A percentile compares a stretch with the other conserved stretches of the same genome.
phyloP scores from a whole-genome alignment of 352 stramenopile genomes.

The Phytophthora foliorum region DNA sequence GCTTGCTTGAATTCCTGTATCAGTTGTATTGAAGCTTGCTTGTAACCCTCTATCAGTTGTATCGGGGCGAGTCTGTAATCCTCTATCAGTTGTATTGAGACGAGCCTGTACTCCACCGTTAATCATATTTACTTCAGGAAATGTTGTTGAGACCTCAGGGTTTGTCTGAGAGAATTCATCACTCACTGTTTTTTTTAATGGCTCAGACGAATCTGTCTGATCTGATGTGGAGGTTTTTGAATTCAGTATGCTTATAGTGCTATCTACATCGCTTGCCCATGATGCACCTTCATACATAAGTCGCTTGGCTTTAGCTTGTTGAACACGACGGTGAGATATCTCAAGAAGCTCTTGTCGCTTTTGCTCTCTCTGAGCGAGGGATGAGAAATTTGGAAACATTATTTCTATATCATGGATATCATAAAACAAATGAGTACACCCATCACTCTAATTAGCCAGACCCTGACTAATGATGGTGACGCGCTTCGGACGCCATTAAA shows the following conservation, averaged over 20 bases:
- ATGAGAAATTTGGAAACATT: constrained; percentile 3
- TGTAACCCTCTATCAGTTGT: background rate
- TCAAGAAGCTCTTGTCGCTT: constrained; percentile 19
- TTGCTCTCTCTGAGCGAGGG: constrained; percentile 10
- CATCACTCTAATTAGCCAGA: too few species aligned
- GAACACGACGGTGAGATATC: background rate
- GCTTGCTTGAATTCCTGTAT: constrained; percentile 37
- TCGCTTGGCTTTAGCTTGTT: constrained; percentile 4
- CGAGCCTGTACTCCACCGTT: background rate
- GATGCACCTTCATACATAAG: constrained; percentile 16
- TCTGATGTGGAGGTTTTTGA: background rate
- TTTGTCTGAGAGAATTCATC: constrained; percentile 7
- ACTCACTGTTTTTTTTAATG: constrained; percentile 11
- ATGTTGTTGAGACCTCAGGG: constrained; percentile 7
- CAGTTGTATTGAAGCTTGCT: background rate
- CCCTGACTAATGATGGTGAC: too few species aligned
- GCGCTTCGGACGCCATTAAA: too few species aligned
- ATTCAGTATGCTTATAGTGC: background rate
- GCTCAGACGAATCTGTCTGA: background rate
- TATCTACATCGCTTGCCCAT: constrained; percentile 6
- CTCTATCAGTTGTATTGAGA: too few species aligned
- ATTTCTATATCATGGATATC: background rate
- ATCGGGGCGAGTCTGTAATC: too few species aligned
- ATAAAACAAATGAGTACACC: constrained; percentile 14
- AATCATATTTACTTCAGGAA: background rate